Evolutionary conservation across 2,329 filamentous ascomycete genomes (phyloP), one percentile per base, ranked within the genome.

Genomic region (Alternaria incomplexa): DNA sequence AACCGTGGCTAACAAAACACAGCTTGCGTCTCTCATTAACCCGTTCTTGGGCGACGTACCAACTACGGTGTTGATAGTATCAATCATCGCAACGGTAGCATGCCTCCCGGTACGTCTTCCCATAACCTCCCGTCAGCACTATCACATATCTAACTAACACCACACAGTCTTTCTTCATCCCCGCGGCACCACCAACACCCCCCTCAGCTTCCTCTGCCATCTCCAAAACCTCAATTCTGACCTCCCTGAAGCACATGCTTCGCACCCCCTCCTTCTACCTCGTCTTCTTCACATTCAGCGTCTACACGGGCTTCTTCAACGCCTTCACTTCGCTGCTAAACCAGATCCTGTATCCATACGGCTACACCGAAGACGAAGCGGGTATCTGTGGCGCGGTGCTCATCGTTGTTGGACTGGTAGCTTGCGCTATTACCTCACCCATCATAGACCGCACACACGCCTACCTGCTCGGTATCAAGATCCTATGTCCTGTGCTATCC

Each of bases 301-400:
- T 94, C 72, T 97, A 93, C 79, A 92, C 97, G 64, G 93, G 91
- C 72, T 90, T 96, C 83, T 99, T 99, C 89, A 98, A 98, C 85
- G 91, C 91, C 69, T 84, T 94, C 69, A 96, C 93, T 53, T 91
- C 91, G 2, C 87, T 98, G 1, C 85, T 98, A 10, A 97, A 95
- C 82, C 95, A 97, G 77, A 92, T 98, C 77, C 87, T 98, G 67
- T 84, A 88, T 43, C 96, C 96, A 0, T 95, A 97, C 81, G 91
- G 89, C 73, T 97, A 93, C 85, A 87, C 83, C 62, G 91, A 97
- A 77, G 90, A 91, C 67, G 86, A 97, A 59, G 92, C 95, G 22
- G 96, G 96, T 32, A 94, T 98, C 73, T 93, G 90, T 11, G 96
- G 96, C 67, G 96, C 92, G 1, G 81, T 98, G 9, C 86, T 98